Percentiles rank a stretch among this genome's conserved stretches.
Evolutionary conservation across 768 basidiomycete species (phyloP).

Genomic region (Crassisporium funariophilum): DNA sequence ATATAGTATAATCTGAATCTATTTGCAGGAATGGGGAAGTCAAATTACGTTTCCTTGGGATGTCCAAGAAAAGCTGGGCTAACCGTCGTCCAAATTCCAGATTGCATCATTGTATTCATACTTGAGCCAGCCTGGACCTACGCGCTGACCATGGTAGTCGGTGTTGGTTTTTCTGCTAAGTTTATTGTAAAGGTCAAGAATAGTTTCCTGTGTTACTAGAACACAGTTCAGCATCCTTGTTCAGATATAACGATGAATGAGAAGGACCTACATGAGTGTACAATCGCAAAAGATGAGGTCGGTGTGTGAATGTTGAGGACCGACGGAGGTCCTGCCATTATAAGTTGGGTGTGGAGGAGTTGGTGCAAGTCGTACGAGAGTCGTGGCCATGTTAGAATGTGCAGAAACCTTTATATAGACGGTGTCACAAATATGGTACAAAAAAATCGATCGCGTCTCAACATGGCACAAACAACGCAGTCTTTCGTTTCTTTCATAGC

Average conservation of each 20-base stretch:
- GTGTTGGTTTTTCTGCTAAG: constrained; percentile 66
- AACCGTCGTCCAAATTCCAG: constrained; percentile 92
- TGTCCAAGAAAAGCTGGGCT: constrained; percentile 14
- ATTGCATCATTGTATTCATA: constrained; percentile 79
- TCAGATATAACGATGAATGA: not conserved
- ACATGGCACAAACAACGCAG: no score
- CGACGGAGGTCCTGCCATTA: constrained; percentile 37
- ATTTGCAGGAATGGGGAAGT: not conserved
- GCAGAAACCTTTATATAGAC: constrained; percentile 21
- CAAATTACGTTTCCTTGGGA: not conserved
- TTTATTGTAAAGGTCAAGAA: constrained; percentile 67
- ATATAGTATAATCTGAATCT: constrained; percentile 90
- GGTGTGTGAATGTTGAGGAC: constrained; percentile 81
- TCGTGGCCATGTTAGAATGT: constrained; percentile 2
- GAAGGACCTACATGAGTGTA: constrained; percentile 68
- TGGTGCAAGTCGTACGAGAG: not conserved
- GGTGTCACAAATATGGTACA: constrained; percentile 11
- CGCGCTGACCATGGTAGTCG: constrained; percentile 59
- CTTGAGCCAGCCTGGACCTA: constrained; percentile 82
- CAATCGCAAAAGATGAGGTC: constrained; percentile 67
- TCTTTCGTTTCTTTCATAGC: no score
- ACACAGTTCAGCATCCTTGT: constrained; percentile 6
- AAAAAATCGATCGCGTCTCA: not conserved
- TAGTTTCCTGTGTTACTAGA: constrained; percentile 68
- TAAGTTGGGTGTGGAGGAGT: not conserved